These are phyloP conservation scores for Stentor coeruleus DNA, from an alignment of 73 alveolate species.

Conservation along the genomic window DNA sequence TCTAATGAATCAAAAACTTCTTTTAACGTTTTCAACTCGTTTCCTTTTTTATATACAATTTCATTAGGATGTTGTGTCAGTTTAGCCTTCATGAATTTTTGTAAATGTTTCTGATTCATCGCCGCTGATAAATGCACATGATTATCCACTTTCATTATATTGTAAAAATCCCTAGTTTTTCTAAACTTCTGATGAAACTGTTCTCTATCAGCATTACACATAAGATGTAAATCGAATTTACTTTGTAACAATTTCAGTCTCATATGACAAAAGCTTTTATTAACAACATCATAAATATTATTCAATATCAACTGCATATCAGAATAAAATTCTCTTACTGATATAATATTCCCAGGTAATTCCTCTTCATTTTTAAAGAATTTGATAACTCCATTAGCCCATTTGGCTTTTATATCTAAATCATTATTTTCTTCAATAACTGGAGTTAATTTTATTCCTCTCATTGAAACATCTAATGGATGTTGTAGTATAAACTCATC, in stretches of 20 bases:
- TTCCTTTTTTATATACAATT: slow-evolving; percentile 38
- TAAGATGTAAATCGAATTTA: slow-evolving; percentile 3
- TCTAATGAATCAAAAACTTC: slow-evolving; percentile 38
- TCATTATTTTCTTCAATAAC: neutral
- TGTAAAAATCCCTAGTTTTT: slow-evolving; percentile 11
- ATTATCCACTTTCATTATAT: slow-evolving; percentile 61
- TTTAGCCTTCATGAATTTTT: slow-evolving; percentile 53
- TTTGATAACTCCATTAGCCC: neutral
- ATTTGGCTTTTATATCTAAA: neutral
- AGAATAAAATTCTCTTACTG: slow-evolving; percentile 19
- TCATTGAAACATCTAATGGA: neutral
- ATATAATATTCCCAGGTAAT: neutral
- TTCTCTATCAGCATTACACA: slow-evolving; percentile 20
- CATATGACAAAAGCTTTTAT: slow-evolving; percentile 11
- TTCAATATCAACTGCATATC: neutral
- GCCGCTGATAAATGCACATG: slow-evolving; percentile 81
- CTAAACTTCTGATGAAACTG: neutral
- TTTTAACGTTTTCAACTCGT: slow-evolving; percentile 35
- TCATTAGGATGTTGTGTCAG: slow-evolving; percentile 47
- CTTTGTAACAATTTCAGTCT: slow-evolving; percentile 6
- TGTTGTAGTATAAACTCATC: slow-evolving; percentile 4
- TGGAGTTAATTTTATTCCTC: neutral
- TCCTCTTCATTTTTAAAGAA: neutral
- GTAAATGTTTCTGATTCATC: slow-evolving; percentile 69
- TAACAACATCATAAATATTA: neutral